These are phyloP conservation scores for Tuber borchii DNA, from an alignment of 495 filamentous ascomycete genomes.

Conservation along the genomic window DNA sequence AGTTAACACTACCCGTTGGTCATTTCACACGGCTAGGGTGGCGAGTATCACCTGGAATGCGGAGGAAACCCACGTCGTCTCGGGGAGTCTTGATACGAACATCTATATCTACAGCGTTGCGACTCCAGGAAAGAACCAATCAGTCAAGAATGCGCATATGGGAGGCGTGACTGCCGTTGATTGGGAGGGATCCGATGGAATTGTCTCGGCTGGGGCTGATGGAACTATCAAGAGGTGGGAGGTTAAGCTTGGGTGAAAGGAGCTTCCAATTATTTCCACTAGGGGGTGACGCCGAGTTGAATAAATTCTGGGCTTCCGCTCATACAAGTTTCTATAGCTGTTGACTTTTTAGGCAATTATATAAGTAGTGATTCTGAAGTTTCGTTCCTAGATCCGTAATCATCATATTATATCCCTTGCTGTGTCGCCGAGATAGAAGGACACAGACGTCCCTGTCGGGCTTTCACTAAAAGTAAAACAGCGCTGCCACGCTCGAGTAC, in stretches of 20 bases:
- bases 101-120: slow-evolving; percentile 81
- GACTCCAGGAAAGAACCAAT: slow-evolving; percentile 72
- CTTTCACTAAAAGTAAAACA: background rate
- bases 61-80: slow-evolving; percentile 67
- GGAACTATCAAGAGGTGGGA: slow-evolving; percentile 86
- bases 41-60: slow-evolving; percentile 76
- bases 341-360: background rate
- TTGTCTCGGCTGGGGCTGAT: slow-evolving; percentile 77
- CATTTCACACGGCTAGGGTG: slow-evolving; percentile 81
- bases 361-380: background rate
- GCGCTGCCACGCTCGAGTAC: background rate
- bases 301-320: background rate
- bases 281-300: background rate
- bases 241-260: slow-evolving; percentile 47
- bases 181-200: slow-evolving; percentile 65
- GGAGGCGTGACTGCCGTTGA: slow-evolving; percentile 84
- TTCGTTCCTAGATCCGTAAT: background rate
- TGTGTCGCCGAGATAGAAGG: background rate
- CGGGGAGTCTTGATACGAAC: slow-evolving; percentile 80
- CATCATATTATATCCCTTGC: background rate
- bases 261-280: background rate
- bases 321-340: background rate
- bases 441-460: background rate
- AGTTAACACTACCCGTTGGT: slow-evolving; percentile 72
- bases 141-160: slow-evolving; percentile 79